These are phyloP conservation scores for Camillea tinctor DNA, from an alignment of 2,329 filamentous ascomycete genomes.

Conservation along the genomic window DNA sequence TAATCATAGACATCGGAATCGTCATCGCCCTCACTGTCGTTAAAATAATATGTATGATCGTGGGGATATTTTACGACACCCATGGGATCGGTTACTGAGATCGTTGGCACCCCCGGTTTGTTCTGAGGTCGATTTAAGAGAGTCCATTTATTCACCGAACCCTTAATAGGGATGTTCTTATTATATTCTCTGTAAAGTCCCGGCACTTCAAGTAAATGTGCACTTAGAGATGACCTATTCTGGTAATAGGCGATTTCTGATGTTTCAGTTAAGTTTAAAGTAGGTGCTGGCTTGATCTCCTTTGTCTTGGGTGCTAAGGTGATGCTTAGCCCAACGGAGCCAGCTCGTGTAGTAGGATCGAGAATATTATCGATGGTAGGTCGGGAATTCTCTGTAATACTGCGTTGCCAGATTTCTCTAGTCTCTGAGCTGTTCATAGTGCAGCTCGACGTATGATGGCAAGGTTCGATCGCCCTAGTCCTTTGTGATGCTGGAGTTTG, in stretches of 20 bases:
- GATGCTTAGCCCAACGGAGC: not conserved
- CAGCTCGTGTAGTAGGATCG: not conserved
- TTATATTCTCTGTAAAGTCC: not conserved
- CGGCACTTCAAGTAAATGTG: not conserved
- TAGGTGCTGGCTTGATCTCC: not conserved
- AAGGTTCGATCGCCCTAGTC: not conserved
- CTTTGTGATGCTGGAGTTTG: not conserved
- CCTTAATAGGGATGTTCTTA: not conserved
- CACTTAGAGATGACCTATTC: not conserved
- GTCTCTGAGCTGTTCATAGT: not conserved
- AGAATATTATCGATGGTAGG: not conserved
- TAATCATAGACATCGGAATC: not conserved
- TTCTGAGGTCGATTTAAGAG: slow-evolving; percentile 5
- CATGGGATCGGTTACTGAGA: slow-evolving; percentile 10
- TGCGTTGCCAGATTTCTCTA: not conserved
- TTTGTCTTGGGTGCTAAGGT: not conserved
- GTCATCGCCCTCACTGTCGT: slow-evolving; percentile 1
- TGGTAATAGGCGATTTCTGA: not conserved
- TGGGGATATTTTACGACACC: slow-evolving; percentile 9
- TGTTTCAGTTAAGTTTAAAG: not conserved
- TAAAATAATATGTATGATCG: slow-evolving; percentile 11
- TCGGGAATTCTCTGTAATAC: not conserved
- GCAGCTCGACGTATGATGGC: not conserved
- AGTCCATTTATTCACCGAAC: slow-evolving; percentile 7
- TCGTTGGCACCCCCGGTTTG: slow-evolving; percentile 6